A percentile compares a stretch with the other conserved stretches of the same genome.
Evolutionary conservation across 768 basidiomycete genomes (phyloP).

Genomic region (Psilocybe sp.): DNA sequence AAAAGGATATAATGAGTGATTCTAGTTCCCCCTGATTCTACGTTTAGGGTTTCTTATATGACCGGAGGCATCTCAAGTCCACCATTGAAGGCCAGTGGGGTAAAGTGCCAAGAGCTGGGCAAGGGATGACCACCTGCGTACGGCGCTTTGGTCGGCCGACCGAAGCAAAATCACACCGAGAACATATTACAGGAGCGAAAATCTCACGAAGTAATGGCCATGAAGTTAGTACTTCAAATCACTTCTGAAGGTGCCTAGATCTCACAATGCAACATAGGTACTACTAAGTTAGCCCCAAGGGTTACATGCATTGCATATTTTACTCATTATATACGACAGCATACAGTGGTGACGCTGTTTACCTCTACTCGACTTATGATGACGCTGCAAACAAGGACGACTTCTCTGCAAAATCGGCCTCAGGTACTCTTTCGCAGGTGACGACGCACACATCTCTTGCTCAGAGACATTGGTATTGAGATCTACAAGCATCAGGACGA

Average conservation of each 20-base stretch:
- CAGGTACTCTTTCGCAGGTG: constrained; percentile 28
- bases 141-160: constrained; percentile 65
- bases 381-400: constrained; percentile 35
- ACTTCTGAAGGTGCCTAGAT: too few relatives aligned
- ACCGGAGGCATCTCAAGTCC: constrained; percentile 70
- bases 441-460: background rate
- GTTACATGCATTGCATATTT: background rate
- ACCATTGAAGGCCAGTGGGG: constrained; percentile 72
- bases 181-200: constrained; percentile 76
- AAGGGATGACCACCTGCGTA: constrained; percentile 73
- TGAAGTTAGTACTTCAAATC: constrained; percentile 44
- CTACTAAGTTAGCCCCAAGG: constrained; percentile 51
- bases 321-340: constrained; percentile 38
- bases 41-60: constrained; percentile 73
- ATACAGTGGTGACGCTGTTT: constrained; percentile 70
- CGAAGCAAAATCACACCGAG: constrained; percentile 31
- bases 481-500: too few relatives aligned
- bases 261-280: constrained; percentile 36
- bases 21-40: too few relatives aligned
- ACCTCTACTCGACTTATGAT: constrained; percentile 72
- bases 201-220: constrained; percentile 72
- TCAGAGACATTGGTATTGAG: too few relatives aligned
- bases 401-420: constrained; percentile 19
- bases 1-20: background rate
- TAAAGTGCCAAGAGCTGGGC: constrained; percentile 35